phyloP scores from a whole-genome alignment of 176 grass and related monocot species.

The Dactylis glomerata region DNA sequence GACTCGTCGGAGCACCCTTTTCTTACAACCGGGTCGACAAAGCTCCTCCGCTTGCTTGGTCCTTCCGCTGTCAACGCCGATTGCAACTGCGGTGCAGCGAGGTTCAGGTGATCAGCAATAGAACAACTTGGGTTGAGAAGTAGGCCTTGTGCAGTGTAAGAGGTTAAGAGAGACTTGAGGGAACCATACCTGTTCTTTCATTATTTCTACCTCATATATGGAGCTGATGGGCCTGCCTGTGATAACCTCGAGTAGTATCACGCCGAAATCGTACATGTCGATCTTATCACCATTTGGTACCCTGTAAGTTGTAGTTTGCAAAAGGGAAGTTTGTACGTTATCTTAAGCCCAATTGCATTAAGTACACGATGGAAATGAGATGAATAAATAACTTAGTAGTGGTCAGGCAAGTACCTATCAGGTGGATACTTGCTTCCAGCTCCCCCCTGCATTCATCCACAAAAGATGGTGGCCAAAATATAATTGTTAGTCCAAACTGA shows the following conservation, averaged over 20 bases:
- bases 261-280: constrained; percentile 85
- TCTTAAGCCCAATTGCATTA: neutral
- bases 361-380: neutral
- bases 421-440: constrained; percentile 35
- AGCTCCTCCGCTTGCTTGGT: constrained; percentile 27
- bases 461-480: neutral
- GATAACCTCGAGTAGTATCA: constrained; percentile 79
- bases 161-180: neutral
- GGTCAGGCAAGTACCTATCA: constrained; percentile 12
- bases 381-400: neutral
- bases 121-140: neutral
- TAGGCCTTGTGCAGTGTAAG: neutral
- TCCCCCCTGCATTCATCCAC: constrained; percentile 21
- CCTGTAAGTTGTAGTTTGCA: constrained; percentile 14
- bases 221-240: constrained; percentile 63
- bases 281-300: constrained; percentile 55
- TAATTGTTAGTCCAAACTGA: neutral
- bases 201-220: constrained; percentile 50
- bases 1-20: constrained; percentile 65
- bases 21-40: constrained; percentile 47
- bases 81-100: constrained; percentile 44
- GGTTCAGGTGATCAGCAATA: neutral
- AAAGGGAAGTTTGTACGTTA: neutral
- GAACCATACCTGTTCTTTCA: constrained; percentile 59
- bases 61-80: constrained; percentile 49